Evolutionary conservation across 345 rosid genomes (phyloP).

Genomic region (Aethionema arabicum): DNA sequence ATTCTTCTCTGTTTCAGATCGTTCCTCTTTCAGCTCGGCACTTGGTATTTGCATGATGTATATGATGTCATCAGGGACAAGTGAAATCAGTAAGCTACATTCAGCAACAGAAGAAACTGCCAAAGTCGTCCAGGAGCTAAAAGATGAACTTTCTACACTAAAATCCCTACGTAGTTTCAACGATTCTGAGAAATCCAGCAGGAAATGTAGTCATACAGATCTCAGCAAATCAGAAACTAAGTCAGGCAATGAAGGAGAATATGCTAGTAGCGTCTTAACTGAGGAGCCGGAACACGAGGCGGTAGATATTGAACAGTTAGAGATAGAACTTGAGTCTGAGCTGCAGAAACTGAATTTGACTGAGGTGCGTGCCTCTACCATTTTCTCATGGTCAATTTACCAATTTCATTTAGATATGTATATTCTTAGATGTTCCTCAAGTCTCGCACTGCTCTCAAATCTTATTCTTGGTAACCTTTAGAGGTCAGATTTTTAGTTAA

Average conservation of each 20-base stretch:
- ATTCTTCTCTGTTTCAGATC: slow-evolving; percentile 43
- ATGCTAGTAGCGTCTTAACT: slow-evolving; percentile 76
- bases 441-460: neutral
- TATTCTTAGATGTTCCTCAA: neutral
- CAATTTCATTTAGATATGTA: neutral
- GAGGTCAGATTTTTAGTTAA: neutral
- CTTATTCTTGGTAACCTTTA: slow-evolving; percentile 2
- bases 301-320: slow-evolving; percentile 67
- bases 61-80: slow-evolving; percentile 74
- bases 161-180: slow-evolving; percentile 41
- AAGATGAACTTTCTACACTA: slow-evolving; percentile 56
- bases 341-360: slow-evolving; percentile 56
- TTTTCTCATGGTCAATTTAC: neutral
- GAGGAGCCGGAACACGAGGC: slow-evolving; percentile 66
- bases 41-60: slow-evolving; percentile 76
- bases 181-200: slow-evolving; percentile 28
- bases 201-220: slow-evolving; percentile 25
- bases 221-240: slow-evolving; percentile 32
- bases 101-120: slow-evolving; percentile 66
- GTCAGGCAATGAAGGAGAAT: slow-evolving; percentile 52
- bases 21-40: slow-evolving; percentile 55
- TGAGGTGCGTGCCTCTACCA: slow-evolving; percentile 43
- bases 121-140: slow-evolving; percentile 65
- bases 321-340: slow-evolving; percentile 80
- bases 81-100: slow-evolving; percentile 61